Evolutionary conservation across 164 flowering plant species (phyloP).

Genomic region (Umbilicus rupestris): DNA sequence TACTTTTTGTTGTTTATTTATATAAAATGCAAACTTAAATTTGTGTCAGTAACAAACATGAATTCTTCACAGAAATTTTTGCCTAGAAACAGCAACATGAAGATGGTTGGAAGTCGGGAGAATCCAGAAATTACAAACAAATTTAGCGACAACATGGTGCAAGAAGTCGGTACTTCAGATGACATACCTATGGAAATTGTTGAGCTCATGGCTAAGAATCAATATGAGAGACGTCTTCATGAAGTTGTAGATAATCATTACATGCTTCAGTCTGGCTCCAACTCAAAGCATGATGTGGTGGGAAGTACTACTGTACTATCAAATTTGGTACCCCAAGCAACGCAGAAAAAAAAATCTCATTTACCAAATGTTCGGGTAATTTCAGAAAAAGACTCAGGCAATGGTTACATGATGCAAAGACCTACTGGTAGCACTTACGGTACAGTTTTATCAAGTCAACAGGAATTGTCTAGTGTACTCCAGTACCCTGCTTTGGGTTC

Average conservation of each 20-base stretch:
- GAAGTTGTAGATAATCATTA: conserved; percentile 22
- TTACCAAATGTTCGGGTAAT: neutral
- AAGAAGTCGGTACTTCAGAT: conserved; percentile 36
- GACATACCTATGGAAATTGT: conserved; percentile 85
- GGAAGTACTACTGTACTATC: neutral
- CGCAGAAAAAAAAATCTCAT: neutral
- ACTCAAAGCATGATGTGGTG: neutral
- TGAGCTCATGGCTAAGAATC: conserved; percentile 72
- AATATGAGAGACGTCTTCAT: conserved; percentile 51
- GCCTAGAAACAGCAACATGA: conserved; percentile 17
- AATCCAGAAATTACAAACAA: conserved; percentile 17
- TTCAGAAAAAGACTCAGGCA: neutral
- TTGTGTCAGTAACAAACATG: neutral
- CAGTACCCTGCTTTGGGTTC: conserved; percentile 20
- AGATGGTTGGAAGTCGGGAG: conserved; percentile 14
- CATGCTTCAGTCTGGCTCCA: conserved; percentile 9
- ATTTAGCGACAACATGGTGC: conserved; percentile 15
- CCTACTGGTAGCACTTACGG: conserved; percentile 14
- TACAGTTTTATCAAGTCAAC: conserved; percentile 18
- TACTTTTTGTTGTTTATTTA: neutral
- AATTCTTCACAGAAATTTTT: conserved; percentile 21
- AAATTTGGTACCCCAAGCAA: neutral
- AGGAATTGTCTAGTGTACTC: conserved; percentile 17
- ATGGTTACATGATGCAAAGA: conserved; percentile 16
- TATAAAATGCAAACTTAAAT: neutral